Evolutionary conservation across 805 yeast species (phyloP).

Genomic region (Wickerhamomyces mucosus): DNA sequence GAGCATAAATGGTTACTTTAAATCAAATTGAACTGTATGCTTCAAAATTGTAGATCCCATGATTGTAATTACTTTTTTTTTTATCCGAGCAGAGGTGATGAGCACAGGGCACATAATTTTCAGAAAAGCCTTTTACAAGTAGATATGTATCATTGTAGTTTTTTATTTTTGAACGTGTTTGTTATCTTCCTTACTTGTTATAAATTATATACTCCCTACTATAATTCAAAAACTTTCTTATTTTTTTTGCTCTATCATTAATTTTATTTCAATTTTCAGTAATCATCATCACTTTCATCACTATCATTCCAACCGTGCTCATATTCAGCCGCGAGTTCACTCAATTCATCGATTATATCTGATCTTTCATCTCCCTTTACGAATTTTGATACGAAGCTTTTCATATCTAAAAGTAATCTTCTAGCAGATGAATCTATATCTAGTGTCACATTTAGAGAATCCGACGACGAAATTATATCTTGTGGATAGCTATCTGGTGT

Average conservation of each 20-base stretch:
- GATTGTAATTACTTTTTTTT: too few relatives aligned
- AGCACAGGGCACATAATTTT: too few relatives aligned
- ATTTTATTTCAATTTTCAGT: slow-evolving; percentile 1
- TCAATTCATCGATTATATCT: slow-evolving; percentile 41
- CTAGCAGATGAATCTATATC: slow-evolving; percentile 14
- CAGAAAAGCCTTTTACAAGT: too few relatives aligned
- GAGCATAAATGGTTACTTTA: too few relatives aligned
- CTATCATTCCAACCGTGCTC: slow-evolving; percentile 40
- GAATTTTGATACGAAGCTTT: slow-evolving; percentile 20
- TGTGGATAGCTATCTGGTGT: slow-evolving; percentile 27
- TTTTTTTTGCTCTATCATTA: background rate
- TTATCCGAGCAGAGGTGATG: too few relatives aligned
- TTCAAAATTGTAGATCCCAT: too few relatives aligned
- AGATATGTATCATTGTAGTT: too few relatives aligned
- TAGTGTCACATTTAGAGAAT: slow-evolving; percentile 12
- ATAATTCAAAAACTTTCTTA: too few relatives aligned
- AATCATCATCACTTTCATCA: slow-evolving; percentile 32
- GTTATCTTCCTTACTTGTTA: too few relatives aligned
- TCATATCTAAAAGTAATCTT: slow-evolving; percentile 15
- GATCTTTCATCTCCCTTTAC: slow-evolving; percentile 40
- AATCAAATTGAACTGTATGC: too few relatives aligned
- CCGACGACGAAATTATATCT: slow-evolving; percentile 8
- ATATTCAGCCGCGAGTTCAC: slow-evolving; percentile 34
- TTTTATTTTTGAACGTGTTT: too few relatives aligned
- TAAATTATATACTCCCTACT: too few relatives aligned